A percentile compares a stretch with the other conserved stretches of the same genome.
These are phyloP conservation scores for Urtica urens DNA, from an alignment of 306 rosid species.

Conservation along the genomic window DNA sequence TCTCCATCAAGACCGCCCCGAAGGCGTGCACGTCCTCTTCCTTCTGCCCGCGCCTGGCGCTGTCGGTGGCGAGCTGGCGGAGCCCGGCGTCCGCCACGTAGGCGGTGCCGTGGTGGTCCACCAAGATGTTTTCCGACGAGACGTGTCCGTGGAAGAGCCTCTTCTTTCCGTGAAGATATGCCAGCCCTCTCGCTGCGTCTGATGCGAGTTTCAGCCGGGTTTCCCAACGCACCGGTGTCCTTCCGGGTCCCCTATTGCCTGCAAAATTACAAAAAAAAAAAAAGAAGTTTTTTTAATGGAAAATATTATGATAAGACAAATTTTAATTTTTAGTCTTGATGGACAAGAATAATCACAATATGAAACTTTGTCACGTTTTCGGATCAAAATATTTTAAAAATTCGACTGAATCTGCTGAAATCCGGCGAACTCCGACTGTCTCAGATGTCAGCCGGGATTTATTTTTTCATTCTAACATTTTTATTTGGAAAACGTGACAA, in stretches of 20 bases:
- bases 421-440: too few relatives aligned
- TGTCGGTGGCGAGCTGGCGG: background rate
- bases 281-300: background rate
- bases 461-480: too few relatives aligned
- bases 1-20: slow-evolving; percentile 24
- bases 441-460: too few relatives aligned
- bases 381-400: too few relatives aligned
- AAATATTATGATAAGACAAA: too few relatives aligned
- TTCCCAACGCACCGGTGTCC: slow-evolving; percentile 13
- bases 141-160: slow-evolving; percentile 18
- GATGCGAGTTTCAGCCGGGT: slow-evolving; percentile 16
- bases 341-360: too few relatives aligned
- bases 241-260: slow-evolving; percentile 27
- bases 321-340: background rate
- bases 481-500: too few relatives aligned
- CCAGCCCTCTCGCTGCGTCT: slow-evolving; percentile 11
- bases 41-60: background rate
- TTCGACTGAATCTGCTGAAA: too few relatives aligned
- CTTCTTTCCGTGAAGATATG: slow-evolving; percentile 8
- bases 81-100: slow-evolving; percentile 16
- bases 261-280: background rate
- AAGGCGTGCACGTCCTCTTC: slow-evolving; percentile 23
- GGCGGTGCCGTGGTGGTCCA: slow-evolving; percentile 10
- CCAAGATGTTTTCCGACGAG: slow-evolving; percentile 15
- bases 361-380: too few relatives aligned